Evolutionary conservation across 306 rosid species (phyloP), one percentile per base, ranked within the genome.

Genomic region (Carpinus viminea): DNA sequence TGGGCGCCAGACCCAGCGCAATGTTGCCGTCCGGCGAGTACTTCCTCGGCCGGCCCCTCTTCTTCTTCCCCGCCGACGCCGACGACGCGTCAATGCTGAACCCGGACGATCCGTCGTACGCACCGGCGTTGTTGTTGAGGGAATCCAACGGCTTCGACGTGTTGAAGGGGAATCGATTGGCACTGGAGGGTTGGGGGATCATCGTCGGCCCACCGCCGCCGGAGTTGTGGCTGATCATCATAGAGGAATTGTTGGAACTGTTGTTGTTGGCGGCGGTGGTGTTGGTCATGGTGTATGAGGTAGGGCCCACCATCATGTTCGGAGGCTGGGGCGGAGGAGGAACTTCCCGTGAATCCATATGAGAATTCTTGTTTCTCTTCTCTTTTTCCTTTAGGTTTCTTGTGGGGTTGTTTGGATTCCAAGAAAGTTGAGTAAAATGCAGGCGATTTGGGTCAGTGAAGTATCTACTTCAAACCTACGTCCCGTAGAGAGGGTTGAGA

Each of bases 11-110:
- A 12, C 89, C 96, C 83, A 91, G 74, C 2, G 91, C 91, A 84
- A 90, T 93, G 89, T 84, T 87, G 56, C 90, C 97, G 11, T 91
- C 97, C 0, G 91, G 88, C 10, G 92, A 88, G 77, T 89, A 86
- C 79, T 93, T 93, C 48, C 93, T 86, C 2, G 98, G 98, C 10
- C 98, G 85, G n/a, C 98, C 98, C n/a, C 98, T 87, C 87, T 89
- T 93, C 86, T 85, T 93, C 83, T 90, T 93, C 1, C 73, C 83
- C 8, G 90, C 31, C 3, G 62, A 56, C 12, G 50, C 72, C 26
- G 70, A 28, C 15, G 68, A 65, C 11, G 48, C 76, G 26, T 90
- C 97, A 7, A 86, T 70, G 81, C 68, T 83, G 26, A 90, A 86
- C 12, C 82, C 87, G 1, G 86, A 80, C 41, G 95, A 55, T 59